Evolutionary conservation across 306 rosid genomes (phyloP).

Genomic region (Arachis stenosperma): DNA sequence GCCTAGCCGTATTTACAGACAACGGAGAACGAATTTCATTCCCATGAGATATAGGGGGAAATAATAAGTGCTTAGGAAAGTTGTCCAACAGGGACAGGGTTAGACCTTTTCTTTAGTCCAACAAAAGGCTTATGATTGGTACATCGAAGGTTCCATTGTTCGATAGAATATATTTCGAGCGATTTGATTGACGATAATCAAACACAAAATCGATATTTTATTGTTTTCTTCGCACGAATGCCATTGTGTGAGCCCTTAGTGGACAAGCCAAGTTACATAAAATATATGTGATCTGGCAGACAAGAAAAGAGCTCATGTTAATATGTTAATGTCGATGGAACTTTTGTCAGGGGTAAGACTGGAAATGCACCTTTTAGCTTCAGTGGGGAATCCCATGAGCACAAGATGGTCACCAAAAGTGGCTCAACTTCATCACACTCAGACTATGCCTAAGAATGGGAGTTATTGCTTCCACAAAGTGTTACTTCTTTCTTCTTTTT

Average conservation of each 20-base stretch:
- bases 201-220: neutral
- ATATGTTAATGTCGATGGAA: constrained; percentile 43
- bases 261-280: constrained; percentile 36
- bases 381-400: constrained; percentile 38
- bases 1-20: constrained; percentile 40
- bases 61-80: constrained; percentile 45
- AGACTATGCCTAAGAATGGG: neutral
- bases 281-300: constrained; percentile 59
- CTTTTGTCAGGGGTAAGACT: constrained; percentile 43
- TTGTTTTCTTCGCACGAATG: constrained; percentile 47
- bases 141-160: constrained; percentile 46
- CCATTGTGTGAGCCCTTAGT: constrained; percentile 38
- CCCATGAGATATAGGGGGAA: constrained; percentile 1
- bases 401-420: neutral
- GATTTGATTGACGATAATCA: constrained; percentile 34
- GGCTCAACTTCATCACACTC: neutral
- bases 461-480: neutral
- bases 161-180: constrained; percentile 41
- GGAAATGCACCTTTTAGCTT: constrained; percentile 23
- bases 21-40: constrained; percentile 36
- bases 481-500: neutral
- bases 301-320: constrained; percentile 48
- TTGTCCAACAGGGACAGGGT: constrained; percentile 31
- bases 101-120: constrained; percentile 40
- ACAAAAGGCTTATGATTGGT: constrained; percentile 43